Percentiles rank a stretch among this genome's conserved stretches.
These are phyloP conservation scores for Heliamphora exappendiculata DNA, from an alignment of 148 eudicot genomes.

Conservation along the genomic window DNA sequence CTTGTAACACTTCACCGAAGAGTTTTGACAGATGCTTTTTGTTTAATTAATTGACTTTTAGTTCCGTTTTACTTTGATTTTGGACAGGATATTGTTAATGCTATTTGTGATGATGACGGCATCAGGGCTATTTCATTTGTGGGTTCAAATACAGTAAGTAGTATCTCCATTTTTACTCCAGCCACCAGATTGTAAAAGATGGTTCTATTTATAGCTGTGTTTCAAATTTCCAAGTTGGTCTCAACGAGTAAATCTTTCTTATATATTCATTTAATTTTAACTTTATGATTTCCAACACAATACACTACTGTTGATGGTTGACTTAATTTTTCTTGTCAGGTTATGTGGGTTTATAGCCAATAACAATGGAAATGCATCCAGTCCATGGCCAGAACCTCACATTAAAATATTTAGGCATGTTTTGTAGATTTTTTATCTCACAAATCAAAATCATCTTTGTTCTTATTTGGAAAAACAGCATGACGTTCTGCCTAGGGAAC, in stretches of 20 bases:
- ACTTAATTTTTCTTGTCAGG: not conserved
- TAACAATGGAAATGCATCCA: not conserved
- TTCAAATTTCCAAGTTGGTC: not conserved
- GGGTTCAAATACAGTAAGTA: slow-evolving; percentile 90
- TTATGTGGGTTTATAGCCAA: not conserved
- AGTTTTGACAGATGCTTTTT: too few species aligned
- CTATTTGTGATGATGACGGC: slow-evolving; percentile 89
- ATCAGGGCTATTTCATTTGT: slow-evolving; percentile 95
- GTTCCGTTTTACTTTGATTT: slow-evolving; percentile 14
- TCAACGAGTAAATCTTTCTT: not conserved
- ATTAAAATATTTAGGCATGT: not conserved
- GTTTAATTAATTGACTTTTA: not conserved
- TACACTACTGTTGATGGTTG: not conserved
- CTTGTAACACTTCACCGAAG: too few species aligned
- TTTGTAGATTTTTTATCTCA: not conserved
- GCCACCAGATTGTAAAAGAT: not conserved
- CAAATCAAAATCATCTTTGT: not conserved
- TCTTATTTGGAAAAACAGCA: not conserved
- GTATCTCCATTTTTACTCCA: not conserved
- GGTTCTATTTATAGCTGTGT: not conserved
- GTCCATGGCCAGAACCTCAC: not conserved
- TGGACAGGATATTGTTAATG: slow-evolving; percentile 84
- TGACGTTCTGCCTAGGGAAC: too few species aligned
- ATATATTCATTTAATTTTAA: not conserved
- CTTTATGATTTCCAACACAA: not conserved